Evolutionary conservation across 768 basidiomycete genomes (phyloP).

Genomic region (Calocera viscosa): DNA sequence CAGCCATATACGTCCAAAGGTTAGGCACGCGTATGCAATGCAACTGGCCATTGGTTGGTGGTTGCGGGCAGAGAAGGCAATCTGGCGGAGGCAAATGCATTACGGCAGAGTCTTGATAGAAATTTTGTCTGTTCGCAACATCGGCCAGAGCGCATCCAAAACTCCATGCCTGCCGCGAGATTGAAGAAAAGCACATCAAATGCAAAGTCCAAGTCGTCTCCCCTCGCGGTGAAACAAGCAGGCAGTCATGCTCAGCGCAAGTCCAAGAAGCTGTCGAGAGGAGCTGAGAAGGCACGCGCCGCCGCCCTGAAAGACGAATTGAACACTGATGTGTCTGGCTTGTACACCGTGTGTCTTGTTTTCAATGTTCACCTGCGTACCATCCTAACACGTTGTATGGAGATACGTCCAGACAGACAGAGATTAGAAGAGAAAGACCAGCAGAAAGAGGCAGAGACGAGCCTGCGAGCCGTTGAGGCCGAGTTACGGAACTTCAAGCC

Average conservation of each 20-base stretch:
- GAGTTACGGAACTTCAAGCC: neutral
- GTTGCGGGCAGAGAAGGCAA: no score
- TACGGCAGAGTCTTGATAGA: no score
- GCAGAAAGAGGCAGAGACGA: neutral
- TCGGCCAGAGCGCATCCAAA: neutral
- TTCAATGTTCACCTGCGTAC: neutral
- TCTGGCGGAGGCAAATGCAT: no score
- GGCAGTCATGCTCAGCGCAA: neutral
- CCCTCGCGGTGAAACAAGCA: neutral
- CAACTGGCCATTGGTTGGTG: no score
- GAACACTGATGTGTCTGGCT: neutral
- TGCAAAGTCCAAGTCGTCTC: neutral
- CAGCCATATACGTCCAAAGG: no score
- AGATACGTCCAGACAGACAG: neutral
- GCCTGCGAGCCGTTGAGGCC: neutral
- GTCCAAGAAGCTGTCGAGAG: neutral
- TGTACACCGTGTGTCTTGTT: neutral
- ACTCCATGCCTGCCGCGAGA: neutral
- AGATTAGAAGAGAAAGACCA: neutral
- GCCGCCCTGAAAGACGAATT: neutral
- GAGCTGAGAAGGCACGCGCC: neutral
- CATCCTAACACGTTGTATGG: neutral
- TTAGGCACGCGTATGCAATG: no score
- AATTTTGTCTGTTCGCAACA: no score
- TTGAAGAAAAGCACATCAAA: neutral